phyloP scores from a whole-genome alignment of 345 rosid genomes.

The Citrus cavaleriei region DNA sequence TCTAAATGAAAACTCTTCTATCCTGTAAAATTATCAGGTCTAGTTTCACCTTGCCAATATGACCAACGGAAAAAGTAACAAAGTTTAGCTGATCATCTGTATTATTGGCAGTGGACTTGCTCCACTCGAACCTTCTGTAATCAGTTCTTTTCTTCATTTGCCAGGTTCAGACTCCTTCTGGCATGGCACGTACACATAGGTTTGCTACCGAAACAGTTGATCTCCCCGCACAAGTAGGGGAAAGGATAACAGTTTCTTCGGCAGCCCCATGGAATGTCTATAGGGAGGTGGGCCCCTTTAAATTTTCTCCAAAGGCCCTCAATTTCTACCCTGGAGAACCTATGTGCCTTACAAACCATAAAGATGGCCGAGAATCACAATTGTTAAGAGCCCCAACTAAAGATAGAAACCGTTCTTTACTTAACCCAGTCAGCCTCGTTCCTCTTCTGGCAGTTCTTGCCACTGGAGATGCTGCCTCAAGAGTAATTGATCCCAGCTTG shows the following conservation, averaged over 20 bases:
- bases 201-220: conserved; percentile 92
- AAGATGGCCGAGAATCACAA: conserved; percentile 59
- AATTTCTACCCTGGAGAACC: conserved; percentile 85
- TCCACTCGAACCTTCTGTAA: not conserved
- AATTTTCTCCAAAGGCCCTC: conserved; percentile 72
- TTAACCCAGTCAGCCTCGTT: conserved; percentile 56
- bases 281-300: conserved; percentile 79
- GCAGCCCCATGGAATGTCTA: conserved; percentile 77
- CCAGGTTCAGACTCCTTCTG: conserved; percentile 87
- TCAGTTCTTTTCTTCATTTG: conserved; percentile 10
- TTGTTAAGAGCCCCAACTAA: conserved; percentile 71
- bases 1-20: not conserved
- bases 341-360: conserved; percentile 84
- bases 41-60: not conserved
- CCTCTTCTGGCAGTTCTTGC: conserved; percentile 75
- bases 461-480: conserved; percentile 90
- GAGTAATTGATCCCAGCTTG: conserved; percentile 78
- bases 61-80: not conserved
- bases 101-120: not conserved
- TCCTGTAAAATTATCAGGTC: not conserved
- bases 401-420: conserved; percentile 56
- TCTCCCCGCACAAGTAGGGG: conserved; percentile 94
- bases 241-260: conserved; percentile 85
- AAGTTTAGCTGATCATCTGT: not conserved
- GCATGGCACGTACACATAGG: conserved; percentile 76